Base-by-base conservation (phyloP, 2,329 filamentous ascomycete genomes). In the Cordyceps cicadae region DNA sequence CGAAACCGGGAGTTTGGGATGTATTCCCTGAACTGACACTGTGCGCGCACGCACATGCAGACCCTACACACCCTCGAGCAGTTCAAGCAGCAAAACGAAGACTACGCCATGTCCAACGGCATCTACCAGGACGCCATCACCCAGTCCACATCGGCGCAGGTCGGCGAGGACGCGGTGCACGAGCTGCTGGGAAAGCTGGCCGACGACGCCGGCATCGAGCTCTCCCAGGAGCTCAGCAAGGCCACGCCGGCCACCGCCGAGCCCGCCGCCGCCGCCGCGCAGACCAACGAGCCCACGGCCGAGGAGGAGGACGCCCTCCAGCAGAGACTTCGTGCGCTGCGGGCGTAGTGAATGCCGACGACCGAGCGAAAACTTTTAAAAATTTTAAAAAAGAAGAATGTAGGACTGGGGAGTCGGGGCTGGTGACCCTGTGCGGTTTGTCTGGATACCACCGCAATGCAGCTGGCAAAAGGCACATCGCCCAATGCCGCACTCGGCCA, bases 121-220 rank as follows among this genome's bases (percentile, higher is more conserved):
- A 91, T 92, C 75, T 94, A 94, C 75, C 90, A 93, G 74, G 91
- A 92, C 70, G 89, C 90, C 62, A 93, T 92, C 64, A 86, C 84
- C 24, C 87, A 88, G 63, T 88, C 88, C 43, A 95, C 91, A 1
- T 72, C 89, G 74, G 68, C 87, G 77, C 71, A 89, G 79, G 72
- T 92, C 77, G 76, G 89, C 77, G 75, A 96, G 71, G 91, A 95
- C 67, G 90, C 92, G 66, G 90, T 96, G 2, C 91, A 96, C 72
- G 86, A 90, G 66, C 76, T 96, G 64, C 88, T 96, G 75, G 87
- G 85, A 65, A 89, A 95, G 75, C 84, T 94, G 49, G 91, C 91
- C 64, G 92, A 96, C 72, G 91, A 95, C 73, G 90, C 89, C 11
- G 92, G 92, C 59, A 84, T 96, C 57, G 89, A 94, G 74, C 79